These are phyloP conservation scores for Buxus sempervirens DNA, from an alignment of 164 flowering plant genomes.

Conservation along the genomic window DNA sequence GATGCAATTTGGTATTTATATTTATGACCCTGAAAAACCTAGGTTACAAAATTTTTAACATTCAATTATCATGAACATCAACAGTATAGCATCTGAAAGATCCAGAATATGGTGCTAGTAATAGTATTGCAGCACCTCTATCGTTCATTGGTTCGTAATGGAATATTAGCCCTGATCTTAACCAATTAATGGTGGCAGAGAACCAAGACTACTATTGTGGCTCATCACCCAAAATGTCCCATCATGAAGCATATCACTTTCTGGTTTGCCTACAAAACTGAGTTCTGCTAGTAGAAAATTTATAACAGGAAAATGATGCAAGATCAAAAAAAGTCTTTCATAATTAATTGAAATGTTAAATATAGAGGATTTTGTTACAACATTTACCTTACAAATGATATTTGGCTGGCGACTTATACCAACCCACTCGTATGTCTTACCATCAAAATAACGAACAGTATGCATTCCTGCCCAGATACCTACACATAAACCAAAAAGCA, in stretches of 20 bases:
- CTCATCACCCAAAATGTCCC: no score
- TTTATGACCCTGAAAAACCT: no score
- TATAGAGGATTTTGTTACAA: no score
- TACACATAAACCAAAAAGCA: constrained; percentile 26
- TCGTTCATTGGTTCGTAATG: no score
- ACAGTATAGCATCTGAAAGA: neutral
- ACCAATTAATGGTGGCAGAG: no score
- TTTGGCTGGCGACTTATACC: constrained; percentile 96
- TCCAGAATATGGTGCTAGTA: neutral
- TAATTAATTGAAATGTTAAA: neutral
- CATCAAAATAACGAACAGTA: constrained; percentile 94
- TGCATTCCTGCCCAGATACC: constrained; percentile 99
- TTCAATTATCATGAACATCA: no score
- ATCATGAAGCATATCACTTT: neutral
- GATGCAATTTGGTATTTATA: no score
- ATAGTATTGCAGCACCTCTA: no score
- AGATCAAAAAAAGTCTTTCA: neutral
- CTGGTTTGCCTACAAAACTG: neutral
- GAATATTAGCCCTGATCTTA: neutral
- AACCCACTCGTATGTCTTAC: constrained; percentile 97
- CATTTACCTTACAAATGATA: constrained; percentile 76
- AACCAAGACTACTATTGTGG: no score
- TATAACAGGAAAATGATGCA: neutral
- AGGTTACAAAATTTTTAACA: no score
- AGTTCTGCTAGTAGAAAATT: neutral